Conservation (phyloP, 106 monocot species). For the Allium cepa region DNA sequence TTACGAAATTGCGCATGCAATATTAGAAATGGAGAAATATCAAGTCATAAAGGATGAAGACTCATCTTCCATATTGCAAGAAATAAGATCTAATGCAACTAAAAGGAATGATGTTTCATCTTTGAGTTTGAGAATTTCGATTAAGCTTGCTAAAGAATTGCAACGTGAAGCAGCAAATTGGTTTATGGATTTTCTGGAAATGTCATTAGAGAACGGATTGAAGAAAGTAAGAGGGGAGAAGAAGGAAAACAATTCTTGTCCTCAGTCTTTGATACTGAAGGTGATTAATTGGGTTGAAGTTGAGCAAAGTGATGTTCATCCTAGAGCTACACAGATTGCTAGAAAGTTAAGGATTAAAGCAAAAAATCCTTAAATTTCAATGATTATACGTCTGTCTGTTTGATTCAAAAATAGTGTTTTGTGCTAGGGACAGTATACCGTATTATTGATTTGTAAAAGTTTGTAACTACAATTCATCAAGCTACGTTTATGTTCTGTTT, state of each 20-base stretch:
- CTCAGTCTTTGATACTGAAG: slow-evolving; percentile 61
- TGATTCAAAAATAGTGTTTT: too few relatives aligned
- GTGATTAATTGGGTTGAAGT: slow-evolving; percentile 92
- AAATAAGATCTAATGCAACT: slow-evolving; percentile 23
- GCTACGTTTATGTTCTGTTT: too few relatives aligned
- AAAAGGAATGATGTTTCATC: neutral
- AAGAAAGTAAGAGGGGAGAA: neutral
- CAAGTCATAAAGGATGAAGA: neutral
- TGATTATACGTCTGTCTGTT: too few relatives aligned
- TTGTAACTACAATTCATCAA: too few relatives aligned
- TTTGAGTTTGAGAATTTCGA: slow-evolving; percentile 22
- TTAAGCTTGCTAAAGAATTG: slow-evolving; percentile 60
- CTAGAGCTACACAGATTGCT: slow-evolving; percentile 44
- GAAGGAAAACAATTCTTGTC: slow-evolving; percentile 11
- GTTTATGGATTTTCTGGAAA: slow-evolving; percentile 90
- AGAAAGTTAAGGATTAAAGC: slow-evolving; percentile 25
- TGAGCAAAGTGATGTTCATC: slow-evolving; percentile 71
- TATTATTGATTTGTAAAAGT: too few relatives aligned
- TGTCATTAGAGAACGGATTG: slow-evolving; percentile 41
- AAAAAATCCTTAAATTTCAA: slow-evolving; percentile 11
- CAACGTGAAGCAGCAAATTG: slow-evolving; percentile 61
- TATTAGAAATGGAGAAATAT: slow-evolving; percentile 20
- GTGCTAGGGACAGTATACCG: too few relatives aligned
- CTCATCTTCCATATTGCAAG: slow-evolving; percentile 35
- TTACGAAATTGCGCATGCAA: slow-evolving; percentile 14